A percentile compares a stretch with the other conserved stretches of the same genome.
Evolutionary conservation across 2,329 filamentous ascomycete genomes (phyloP).

Genomic region (Coniochaeta prunicola): DNA sequence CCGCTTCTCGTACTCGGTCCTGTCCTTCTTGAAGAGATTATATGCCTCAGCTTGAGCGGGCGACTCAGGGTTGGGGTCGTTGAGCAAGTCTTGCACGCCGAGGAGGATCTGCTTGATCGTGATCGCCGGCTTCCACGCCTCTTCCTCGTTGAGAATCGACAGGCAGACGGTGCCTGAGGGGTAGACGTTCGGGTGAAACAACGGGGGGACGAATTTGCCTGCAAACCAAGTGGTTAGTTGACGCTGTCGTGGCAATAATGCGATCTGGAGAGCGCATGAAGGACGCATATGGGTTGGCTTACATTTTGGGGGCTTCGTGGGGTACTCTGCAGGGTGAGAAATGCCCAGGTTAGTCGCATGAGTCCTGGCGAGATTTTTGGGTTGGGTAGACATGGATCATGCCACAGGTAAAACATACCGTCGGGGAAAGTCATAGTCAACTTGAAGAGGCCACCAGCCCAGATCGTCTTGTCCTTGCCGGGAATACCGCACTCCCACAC

Average conservation of each 20-base stretch:
- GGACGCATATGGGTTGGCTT: constrained; percentile 31
- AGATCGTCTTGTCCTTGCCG: constrained; percentile 93
- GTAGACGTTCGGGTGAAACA: constrained; percentile 98
- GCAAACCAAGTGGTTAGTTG: constrained; percentile 2
- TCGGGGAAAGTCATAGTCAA: constrained; percentile 89
- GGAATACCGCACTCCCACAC: constrained; percentile 95
- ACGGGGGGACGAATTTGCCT: constrained; percentile 94
- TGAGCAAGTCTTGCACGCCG: constrained; percentile 89
- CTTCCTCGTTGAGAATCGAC: constrained; percentile 95
- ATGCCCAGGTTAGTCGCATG: not conserved
- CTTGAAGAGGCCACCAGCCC: constrained; percentile 97
- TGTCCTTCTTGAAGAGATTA: constrained; percentile 91
- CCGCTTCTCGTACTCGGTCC: constrained; percentile 78
- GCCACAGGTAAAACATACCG: constrained; percentile 45
- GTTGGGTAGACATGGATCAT: not conserved
- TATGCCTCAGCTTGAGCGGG: constrained; percentile 97
- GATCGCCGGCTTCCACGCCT: constrained; percentile 97
- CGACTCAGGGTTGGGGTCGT: constrained; percentile 95
- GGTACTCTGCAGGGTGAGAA: constrained; percentile 63
- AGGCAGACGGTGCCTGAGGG: constrained; percentile 96
- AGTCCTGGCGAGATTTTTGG: not conserved
- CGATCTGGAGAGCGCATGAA: not conserved
- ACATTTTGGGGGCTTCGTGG: constrained; percentile 98
- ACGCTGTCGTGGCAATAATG: constrained; percentile 6
- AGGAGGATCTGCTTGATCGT: constrained; percentile 97